Base-by-base conservation (phyloP, 495 filamentous ascomycete species). In the Thermothielavioides terrestris region DNA sequence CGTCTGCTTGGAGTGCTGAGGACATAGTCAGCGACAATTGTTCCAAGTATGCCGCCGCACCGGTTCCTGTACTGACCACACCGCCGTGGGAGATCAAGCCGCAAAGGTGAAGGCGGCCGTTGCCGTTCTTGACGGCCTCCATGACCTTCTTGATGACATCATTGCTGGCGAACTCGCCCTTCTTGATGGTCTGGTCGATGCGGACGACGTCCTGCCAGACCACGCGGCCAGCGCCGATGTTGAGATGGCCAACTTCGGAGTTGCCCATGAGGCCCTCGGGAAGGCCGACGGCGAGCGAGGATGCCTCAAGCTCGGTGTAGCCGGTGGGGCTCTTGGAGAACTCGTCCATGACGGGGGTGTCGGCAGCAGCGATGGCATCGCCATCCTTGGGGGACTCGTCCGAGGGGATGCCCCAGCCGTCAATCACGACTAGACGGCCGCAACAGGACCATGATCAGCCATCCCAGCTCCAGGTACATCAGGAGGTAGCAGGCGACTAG, bases 131-230 rank as follows among this genome's bases (percentile, higher is more conserved):
- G 30, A 88, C 90, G n/a, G 75, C 73, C 53, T 82, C 77, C 67
- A 97, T 82, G 28, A 82, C 78, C 49, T 85, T 80, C 63, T 77
- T 79, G 57, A 98, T 82, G 55, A 82, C 87, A 32, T 85, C 76
- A 54, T 90, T 83, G 67, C 85, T 79, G 62, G 77, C 76, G 59
- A 98, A 61, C 63, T 94, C 82, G 26, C 78, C 81, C 61, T 90
- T 90, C 80, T 94, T 95, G 70, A 97, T 81, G 15, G 86, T 86
- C 71, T 86, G 84, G 69, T 97, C 92, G 69, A 98, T 98, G 60
- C 92, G 86, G 51, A 98, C 92, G 52, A 94, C 94, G 73, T 98
- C 92, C 69, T 98, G 92, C 92, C 92, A 98, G 59, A 98, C 92
- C 34, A 98, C 94, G 67, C 92, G 79, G 36, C 92, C 92, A 52